A percentile compares a stretch with the other conserved stretches of the same genome.
Evolutionary conservation across 2,329 filamentous ascomycete genomes (phyloP).

Genomic region (Neurospora sp.): DNA sequence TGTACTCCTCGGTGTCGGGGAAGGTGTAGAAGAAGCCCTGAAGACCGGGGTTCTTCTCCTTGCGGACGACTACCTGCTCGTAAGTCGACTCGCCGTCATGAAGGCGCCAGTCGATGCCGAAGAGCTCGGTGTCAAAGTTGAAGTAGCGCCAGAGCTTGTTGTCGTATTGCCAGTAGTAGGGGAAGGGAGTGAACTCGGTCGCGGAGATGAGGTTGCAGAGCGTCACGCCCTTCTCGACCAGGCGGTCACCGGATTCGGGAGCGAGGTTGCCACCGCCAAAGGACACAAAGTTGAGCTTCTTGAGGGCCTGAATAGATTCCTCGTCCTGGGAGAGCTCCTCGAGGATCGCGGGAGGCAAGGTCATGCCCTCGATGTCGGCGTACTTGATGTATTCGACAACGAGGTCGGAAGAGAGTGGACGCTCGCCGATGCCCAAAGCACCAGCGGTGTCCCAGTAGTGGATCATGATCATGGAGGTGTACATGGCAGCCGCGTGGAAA

Average conservation of each 20-base stretch:
- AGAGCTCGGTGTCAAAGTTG: slow-evolving; percentile 28
- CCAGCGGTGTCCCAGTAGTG: slow-evolving; percentile 24
- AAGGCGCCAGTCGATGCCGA: slow-evolving; percentile 31
- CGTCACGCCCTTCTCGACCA: slow-evolving; percentile 25
- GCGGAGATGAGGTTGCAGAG: slow-evolving; percentile 29
- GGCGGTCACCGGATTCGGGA: slow-evolving; percentile 26
- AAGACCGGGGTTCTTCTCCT: slow-evolving; percentile 25
- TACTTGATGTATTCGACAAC: slow-evolving; percentile 23
- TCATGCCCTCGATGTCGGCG: slow-evolving; percentile 17
- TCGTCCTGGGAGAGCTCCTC: slow-evolving; percentile 31
- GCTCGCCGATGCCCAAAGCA: slow-evolving; percentile 22
- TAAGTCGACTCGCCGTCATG: slow-evolving; percentile 24
- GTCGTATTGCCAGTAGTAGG: slow-evolving; percentile 24
- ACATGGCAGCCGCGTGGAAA: slow-evolving; percentile 29
- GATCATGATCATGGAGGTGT: slow-evolving; percentile 13
- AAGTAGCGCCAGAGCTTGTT: slow-evolving; percentile 33
- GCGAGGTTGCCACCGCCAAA: slow-evolving; percentile 32
- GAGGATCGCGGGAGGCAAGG: slow-evolving; percentile 30
- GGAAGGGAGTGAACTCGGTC: slow-evolving; percentile 31
- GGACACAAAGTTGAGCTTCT: slow-evolving; percentile 23
- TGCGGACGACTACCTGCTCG: slow-evolving; percentile 29
- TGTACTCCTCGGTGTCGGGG: slow-evolving; percentile 29
- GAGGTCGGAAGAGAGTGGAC: slow-evolving; percentile 26
- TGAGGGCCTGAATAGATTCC: slow-evolving; percentile 21
- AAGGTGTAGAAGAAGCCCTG: slow-evolving; percentile 32